A percentile compares a stretch with the other conserved stretches of the same genome.
Conservation (phyloP, 345 rosid genomes). For the Eucalyptus sideroxylon region DNA sequence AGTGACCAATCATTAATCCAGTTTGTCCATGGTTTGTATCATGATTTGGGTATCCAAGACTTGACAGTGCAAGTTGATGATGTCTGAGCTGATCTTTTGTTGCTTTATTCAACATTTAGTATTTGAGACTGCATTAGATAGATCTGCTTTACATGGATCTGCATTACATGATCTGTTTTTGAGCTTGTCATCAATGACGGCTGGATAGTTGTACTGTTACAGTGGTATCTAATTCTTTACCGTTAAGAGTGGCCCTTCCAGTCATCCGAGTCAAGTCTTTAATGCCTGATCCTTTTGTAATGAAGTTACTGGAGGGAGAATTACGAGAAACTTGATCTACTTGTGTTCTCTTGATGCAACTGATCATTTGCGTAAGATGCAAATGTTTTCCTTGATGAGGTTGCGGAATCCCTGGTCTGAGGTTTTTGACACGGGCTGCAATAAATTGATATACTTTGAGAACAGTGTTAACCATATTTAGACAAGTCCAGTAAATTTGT, state of each 20-base stretch:
- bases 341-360: background rate
- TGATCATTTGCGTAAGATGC: background rate
- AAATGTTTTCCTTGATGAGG: background rate
- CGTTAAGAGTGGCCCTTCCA: background rate
- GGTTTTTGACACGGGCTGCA: background rate
- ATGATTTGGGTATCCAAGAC: constrained; percentile 79
- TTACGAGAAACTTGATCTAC: background rate
- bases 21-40: constrained; percentile 57
- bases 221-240: background rate
- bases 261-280: background rate
- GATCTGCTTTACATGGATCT: background rate
- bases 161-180: background rate
- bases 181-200: background rate
- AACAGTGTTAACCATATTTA: background rate
- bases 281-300: background rate
- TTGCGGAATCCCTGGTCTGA: background rate
- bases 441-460: background rate
- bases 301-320: background rate
- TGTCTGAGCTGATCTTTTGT: background rate
- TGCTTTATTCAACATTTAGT: background rate
- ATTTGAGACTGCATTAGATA: background rate
- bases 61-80: constrained; percentile 63
- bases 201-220: background rate
- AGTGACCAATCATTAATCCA: constrained; percentile 48
- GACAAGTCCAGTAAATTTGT: background rate